Conservation (phyloP, 345 rosid genomes). For the Aquilaria malaccensis region DNA sequence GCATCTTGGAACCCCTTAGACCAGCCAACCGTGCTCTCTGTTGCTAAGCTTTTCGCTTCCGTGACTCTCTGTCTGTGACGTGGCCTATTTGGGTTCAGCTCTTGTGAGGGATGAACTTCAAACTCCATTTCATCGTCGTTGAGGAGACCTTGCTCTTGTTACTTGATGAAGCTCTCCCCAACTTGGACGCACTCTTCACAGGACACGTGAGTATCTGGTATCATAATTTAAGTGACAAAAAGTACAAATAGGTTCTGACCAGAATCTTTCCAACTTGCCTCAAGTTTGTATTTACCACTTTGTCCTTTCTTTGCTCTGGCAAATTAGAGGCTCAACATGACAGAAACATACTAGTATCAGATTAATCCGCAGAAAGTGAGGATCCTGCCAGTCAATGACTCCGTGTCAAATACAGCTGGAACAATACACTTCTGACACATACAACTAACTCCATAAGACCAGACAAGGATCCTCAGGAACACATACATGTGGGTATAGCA, state of each 20-base stretch:
- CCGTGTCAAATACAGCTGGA: conserved; percentile 22
- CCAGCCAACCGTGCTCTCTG: conserved; percentile 64
- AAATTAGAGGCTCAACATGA: conserved; percentile 34
- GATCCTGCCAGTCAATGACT: conserved; percentile 31
- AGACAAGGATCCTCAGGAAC: not conserved
- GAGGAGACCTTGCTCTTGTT: conserved; percentile 34
- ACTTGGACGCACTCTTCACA: conserved; percentile 50
- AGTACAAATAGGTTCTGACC: conserved; percentile 15
- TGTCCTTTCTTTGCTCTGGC: conserved; percentile 53
- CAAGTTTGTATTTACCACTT: conserved; percentile 37
- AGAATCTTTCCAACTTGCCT: conserved; percentile 16
- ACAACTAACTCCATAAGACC: conserved; percentile 8
- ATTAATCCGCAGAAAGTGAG: conserved; percentile 59
- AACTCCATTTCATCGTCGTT: conserved; percentile 33
- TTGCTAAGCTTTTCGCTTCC: conserved; percentile 70
- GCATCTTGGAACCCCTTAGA: conserved; percentile 86
- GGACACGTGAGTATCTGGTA: conserved; percentile 11
- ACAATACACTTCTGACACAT: not conserved
- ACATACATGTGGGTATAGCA: not conserved
- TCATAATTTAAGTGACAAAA: conserved; percentile 20
- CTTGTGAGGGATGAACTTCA: conserved; percentile 27
- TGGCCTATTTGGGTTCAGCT: conserved; percentile 45
- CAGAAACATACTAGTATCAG: conserved; percentile 39
- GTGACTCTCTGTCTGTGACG: conserved; percentile 68
- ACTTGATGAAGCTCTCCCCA: conserved; percentile 50